Conservation (phyloP, 78 protist species). For the Bigelowiella natans region DNA sequence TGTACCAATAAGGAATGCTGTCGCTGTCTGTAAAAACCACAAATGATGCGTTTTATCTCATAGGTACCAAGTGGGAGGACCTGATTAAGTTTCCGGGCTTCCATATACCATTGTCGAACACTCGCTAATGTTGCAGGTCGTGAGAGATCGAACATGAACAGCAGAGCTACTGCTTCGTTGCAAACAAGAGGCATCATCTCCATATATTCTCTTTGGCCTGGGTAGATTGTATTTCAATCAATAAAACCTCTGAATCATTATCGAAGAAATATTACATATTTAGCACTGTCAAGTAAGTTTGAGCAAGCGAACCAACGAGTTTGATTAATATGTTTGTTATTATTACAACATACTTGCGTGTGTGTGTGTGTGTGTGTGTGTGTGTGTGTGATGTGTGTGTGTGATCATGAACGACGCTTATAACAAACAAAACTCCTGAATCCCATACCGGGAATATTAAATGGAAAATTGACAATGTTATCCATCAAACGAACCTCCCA, state of each 20-base stretch:
- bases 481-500: constrained; percentile 66
- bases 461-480: too few relatives aligned
- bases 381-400: too few relatives aligned
- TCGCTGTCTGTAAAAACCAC: too few relatives aligned
- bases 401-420: not conserved
- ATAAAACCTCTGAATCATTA: not conserved
- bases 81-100: constrained; percentile 21
- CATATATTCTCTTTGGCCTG: constrained; percentile 77
- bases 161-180: constrained; percentile 86
- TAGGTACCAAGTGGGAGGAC: not conserved
- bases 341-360: too few relatives aligned
- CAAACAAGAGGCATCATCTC: constrained; percentile 92
- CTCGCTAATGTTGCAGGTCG: constrained; percentile 66
- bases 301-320: too few relatives aligned
- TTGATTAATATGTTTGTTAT: too few relatives aligned
- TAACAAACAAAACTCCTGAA: not conserved
- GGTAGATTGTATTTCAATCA: not conserved
- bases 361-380: not conserved
- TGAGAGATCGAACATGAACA: constrained; percentile 75
- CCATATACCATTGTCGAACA: constrained; percentile 22
- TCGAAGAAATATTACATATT: too few relatives aligned
- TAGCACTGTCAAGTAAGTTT: too few relatives aligned
- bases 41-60: too few relatives aligned
- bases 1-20: constrained; percentile 42
- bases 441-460: too few relatives aligned